Evolutionary conservation across 495 filamentous ascomycete species (phyloP).

Genomic region (Penicillium cataractarum): DNA sequence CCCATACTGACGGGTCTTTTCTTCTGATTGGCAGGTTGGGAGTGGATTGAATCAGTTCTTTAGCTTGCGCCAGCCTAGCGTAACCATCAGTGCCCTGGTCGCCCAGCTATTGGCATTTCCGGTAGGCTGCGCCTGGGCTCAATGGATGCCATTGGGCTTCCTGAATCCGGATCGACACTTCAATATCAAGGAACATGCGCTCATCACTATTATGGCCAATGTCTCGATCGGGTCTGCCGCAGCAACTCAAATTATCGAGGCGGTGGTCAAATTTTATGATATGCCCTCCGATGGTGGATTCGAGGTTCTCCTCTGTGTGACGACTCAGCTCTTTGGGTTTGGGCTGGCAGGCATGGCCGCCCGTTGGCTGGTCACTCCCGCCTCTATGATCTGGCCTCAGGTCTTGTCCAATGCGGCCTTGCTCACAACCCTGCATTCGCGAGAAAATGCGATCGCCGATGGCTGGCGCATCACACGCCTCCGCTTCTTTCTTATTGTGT

Average conservation of each 20-base stretch:
- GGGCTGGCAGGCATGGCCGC: conserved; percentile 67
- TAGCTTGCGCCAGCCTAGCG: conserved; percentile 60
- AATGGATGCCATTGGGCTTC: conserved; percentile 55
- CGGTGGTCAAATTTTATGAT: conserved; percentile 67
- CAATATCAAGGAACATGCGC: conserved; percentile 79
- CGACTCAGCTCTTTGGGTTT: conserved; percentile 74
- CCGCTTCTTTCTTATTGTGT: conserved; percentile 80
- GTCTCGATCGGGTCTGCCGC: conserved; percentile 66
- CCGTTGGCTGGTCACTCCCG: conserved; percentile 67
- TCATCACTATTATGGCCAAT: conserved; percentile 75
- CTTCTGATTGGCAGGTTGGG: conserved; percentile 45
- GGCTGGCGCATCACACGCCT: conserved; percentile 82
- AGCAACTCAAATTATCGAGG: conserved; percentile 70
- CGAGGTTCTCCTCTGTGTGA: conserved; percentile 68
- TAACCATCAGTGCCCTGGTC: conserved; percentile 67
- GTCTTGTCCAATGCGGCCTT: conserved; percentile 87
- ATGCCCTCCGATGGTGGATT: conserved; percentile 70
- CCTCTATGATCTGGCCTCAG: conserved; percentile 91
- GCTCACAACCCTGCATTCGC: conserved; percentile 83
- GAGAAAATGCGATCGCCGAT: conserved; percentile 77
- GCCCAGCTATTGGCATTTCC: conserved; percentile 75
- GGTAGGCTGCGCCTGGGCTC: conserved; percentile 63
- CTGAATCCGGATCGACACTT: conserved; percentile 73
- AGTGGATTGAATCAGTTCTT: conserved; percentile 76
- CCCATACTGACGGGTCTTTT: neutral